Conservation (phyloP, 129 eudicot species). For the Flaveria ramosissima region DNA sequence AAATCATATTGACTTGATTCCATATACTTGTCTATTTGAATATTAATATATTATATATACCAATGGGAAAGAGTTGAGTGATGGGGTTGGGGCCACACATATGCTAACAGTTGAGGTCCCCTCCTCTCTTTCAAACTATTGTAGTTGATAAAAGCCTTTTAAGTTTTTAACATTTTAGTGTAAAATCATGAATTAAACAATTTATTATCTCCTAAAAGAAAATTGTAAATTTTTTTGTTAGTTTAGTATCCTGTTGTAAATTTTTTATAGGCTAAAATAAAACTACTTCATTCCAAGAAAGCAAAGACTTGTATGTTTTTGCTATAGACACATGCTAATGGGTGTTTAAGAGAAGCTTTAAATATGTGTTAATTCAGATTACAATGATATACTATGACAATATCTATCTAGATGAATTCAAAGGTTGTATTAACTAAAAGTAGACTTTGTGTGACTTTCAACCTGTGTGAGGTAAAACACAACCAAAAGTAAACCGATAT, state of each 20-base stretch:
- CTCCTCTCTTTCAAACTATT: background rate
- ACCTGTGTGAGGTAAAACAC: background rate
- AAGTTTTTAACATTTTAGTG: background rate
- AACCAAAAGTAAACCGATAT: background rate
- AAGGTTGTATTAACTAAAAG: background rate
- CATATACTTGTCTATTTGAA: background rate
- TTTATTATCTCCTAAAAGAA: background rate
- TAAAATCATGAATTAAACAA: background rate
- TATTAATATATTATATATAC: background rate
- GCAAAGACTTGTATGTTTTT: background rate
- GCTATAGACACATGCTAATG: background rate
- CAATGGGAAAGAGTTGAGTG: background rate
- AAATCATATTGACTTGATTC: background rate
- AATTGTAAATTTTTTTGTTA: background rate
- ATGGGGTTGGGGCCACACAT: slow-evolving; percentile 16
- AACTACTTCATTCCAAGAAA: background rate
- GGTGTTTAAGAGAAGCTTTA: background rate
- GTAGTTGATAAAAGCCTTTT: background rate
- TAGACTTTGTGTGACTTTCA: background rate
- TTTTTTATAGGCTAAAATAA: background rate
- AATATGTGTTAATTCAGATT: background rate
- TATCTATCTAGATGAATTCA: background rate
- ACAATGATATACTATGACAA: too few species aligned
- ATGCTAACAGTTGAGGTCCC: slow-evolving; percentile 17
- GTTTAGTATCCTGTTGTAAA: background rate